A percentile compares a stretch with the other conserved stretches of the same genome.
Evolutionary conservation across 805 yeast species (phyloP).

Genomic region (Kazachstania kunashirensis): DNA sequence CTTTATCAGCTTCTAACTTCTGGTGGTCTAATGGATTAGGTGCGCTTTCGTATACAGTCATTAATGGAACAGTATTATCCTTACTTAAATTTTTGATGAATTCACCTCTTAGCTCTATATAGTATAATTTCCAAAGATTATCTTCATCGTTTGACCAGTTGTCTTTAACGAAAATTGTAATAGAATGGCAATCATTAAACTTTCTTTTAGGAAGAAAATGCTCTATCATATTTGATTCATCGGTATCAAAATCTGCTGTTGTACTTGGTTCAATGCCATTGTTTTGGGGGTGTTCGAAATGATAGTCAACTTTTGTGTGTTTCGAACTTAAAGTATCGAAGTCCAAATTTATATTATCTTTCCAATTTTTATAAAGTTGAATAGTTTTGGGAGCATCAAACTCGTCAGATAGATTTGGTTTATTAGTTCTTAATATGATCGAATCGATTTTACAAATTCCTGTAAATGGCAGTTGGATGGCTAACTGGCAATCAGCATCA

Average conservation of each 20-base stretch:
- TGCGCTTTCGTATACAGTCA: conserved; percentile 77
- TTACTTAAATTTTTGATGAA: conserved; percentile 25
- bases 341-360: conserved; percentile 43
- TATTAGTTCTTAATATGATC: conserved; percentile 53
- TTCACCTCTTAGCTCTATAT: conserved; percentile 75
- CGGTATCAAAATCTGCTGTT: conserved; percentile 32
- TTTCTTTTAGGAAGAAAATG: conserved; percentile 67
- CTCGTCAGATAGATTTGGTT: conserved; percentile 23
- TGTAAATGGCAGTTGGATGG: conserved; percentile 71
- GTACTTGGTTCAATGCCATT: conserved; percentile 34
- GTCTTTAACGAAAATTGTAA: conserved; percentile 59
- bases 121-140: conserved; percentile 49
- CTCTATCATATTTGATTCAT: conserved; percentile 46
- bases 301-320: conserved; percentile 40
- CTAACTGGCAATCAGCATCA: conserved; percentile 76
- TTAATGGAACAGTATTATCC: conserved; percentile 40
- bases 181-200: conserved; percentile 58
- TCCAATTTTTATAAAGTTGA: conserved; percentile 59
- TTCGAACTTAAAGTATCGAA: conserved; percentile 43
- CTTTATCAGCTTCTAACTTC: conserved; percentile 23
- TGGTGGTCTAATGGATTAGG: conserved; percentile 89
- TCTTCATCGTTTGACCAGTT: conserved; percentile 57
- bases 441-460: conserved; percentile 68
- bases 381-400: conserved; percentile 60
- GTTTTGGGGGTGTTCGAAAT: conserved; percentile 53